Conservation (phyloP, 768 basidiomycete species). For the Ramaria sp. region DNA sequence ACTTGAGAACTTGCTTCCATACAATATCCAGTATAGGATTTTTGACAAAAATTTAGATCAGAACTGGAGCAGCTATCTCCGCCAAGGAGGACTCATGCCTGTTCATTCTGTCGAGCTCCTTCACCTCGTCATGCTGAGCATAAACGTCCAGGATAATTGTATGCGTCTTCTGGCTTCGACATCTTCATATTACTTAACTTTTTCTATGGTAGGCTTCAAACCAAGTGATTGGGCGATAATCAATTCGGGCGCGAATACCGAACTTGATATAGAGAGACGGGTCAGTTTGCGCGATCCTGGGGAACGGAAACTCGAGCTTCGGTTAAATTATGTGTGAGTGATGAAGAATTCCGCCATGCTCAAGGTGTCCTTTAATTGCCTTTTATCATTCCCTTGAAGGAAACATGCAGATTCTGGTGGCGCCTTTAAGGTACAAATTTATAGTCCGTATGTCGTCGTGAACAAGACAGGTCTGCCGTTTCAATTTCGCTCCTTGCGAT, state of each 20-base stretch:
- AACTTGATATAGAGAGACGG: constrained; percentile 71
- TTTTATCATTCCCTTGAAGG: constrained; percentile 21
- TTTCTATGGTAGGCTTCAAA: constrained; percentile 55
- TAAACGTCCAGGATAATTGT: constrained; percentile 90
- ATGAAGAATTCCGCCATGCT: not conserved
- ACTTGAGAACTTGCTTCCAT: constrained; percentile 90
- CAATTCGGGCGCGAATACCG: constrained; percentile 85
- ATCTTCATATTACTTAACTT: not conserved
- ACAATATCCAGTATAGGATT: constrained; percentile 90
- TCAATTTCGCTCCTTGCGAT: constrained; percentile 50
- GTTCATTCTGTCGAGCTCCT: constrained; percentile 90
- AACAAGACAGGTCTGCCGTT: constrained; percentile 92
- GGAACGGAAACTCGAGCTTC: constrained; percentile 69
- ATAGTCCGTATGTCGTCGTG: constrained; percentile 77
- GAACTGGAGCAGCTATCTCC: constrained; percentile 89
- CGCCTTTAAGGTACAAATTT: constrained; percentile 93
- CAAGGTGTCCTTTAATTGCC: not conserved
- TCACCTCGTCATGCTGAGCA: constrained; percentile 82
- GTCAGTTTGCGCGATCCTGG: constrained; percentile 63
- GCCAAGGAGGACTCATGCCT: constrained; percentile 91
- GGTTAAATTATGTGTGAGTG: constrained; percentile 82
- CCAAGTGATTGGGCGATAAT: constrained; percentile 97
- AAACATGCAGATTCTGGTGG: constrained; percentile 86
- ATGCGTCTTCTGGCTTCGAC: not conserved
- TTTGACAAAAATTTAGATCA: constrained; percentile 93